A percentile compares a stretch with the other conserved stretches of the same genome.
These are phyloP conservation scores for Didymella pinodella DNA, from an alignment of 2,329 filamentous ascomycete genomes.

Conservation along the genomic window DNA sequence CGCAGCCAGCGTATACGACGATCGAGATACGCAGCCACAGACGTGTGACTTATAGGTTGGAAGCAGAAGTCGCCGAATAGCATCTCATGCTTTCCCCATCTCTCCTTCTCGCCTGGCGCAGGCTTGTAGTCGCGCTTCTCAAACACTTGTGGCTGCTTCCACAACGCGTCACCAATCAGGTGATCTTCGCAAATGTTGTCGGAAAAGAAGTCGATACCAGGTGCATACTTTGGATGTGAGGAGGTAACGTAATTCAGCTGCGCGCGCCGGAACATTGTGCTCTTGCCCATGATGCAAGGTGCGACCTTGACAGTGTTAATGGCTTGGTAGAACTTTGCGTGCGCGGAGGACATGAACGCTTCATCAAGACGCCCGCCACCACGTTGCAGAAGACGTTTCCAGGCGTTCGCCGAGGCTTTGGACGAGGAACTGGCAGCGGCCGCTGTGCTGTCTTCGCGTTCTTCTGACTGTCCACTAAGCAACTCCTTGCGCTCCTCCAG, in stretches of 20 bases:
- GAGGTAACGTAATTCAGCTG: constrained; percentile 79
- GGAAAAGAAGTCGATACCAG: constrained; percentile 90
- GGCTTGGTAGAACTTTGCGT: constrained; percentile 96
- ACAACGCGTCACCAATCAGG: constrained; percentile 89
- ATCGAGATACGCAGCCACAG: constrained; percentile 76
- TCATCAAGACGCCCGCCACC: constrained; percentile 90
- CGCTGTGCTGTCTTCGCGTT: constrained; percentile 28
- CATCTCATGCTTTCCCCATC: constrained; percentile 79
- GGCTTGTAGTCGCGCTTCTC: constrained; percentile 38
- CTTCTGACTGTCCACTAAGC: constrained; percentile 37
- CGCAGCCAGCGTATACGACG: constrained; percentile 89
- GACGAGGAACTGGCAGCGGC: constrained; percentile 42
- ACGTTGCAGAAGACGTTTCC: constrained; percentile 41
- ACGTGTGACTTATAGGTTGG: constrained; percentile 87
- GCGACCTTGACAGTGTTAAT: constrained; percentile 93
- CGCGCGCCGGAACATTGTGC: constrained; percentile 95
- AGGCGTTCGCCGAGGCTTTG: constrained; percentile 32
- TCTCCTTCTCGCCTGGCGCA: constrained; percentile 41
- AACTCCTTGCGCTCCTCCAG: constrained; percentile 43
- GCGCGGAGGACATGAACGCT: constrained; percentile 89
- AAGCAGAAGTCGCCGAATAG: constrained; percentile 86
- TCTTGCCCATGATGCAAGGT: constrained; percentile 95
- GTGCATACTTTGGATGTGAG: constrained; percentile 60
- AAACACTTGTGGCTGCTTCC: constrained; percentile 65
- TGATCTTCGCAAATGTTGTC: constrained; percentile 98